Evolutionary conservation across 2,329 filamentous ascomycete species (phyloP), one percentile per base, ranked within the genome.

Genomic region (Cordyceps sp.): DNA sequence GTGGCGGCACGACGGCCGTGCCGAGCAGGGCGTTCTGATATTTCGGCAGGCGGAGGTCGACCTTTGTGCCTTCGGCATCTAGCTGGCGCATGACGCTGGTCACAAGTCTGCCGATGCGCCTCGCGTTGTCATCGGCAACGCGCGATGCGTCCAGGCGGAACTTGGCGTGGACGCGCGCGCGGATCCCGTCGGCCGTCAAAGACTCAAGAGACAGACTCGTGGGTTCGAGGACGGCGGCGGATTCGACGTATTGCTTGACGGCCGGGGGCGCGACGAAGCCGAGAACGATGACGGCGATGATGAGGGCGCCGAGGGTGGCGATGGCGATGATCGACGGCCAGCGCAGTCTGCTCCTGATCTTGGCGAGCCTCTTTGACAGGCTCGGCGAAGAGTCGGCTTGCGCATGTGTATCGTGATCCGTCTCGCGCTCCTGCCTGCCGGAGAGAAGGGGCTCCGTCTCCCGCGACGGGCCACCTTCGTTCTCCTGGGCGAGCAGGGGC

Each of bases 291-390:
- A 93, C 83, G 19, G 65, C 50, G 16, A 88, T 44, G 6, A 78
- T 62, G 6, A 75, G 45, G 2, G 70, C 42, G 30, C 68, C 78
- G 8, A 96, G 57, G 3, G 78, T 35, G 2, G 66, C 42, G 38
- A 93, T 70, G 20, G 86, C 78, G 24, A 92, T 63, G 21, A 84
- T 61, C 24, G 79, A 88, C 8, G 83, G 78, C 83, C 83, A 93
- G 58, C 75, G 42, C 42, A 41, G 30, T 27, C 29, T 29, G 32
- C 28, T 26, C 33, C 34, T 41, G 15, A 21, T 41, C 31, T 37
- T 41, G 18, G 41, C 40, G 31, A 37, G 46, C 16, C 55, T 46
- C 33, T 46, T 45, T 24, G 36, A 21, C 19, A 22, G 35, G 6
- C 32, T 43, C 37, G 30, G 39, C 37, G 26, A 14, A 13, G 41